Evolutionary conservation across 352 stramenopile genomes (phyloP).

Genomic region (Bremia lactucae): DNA sequence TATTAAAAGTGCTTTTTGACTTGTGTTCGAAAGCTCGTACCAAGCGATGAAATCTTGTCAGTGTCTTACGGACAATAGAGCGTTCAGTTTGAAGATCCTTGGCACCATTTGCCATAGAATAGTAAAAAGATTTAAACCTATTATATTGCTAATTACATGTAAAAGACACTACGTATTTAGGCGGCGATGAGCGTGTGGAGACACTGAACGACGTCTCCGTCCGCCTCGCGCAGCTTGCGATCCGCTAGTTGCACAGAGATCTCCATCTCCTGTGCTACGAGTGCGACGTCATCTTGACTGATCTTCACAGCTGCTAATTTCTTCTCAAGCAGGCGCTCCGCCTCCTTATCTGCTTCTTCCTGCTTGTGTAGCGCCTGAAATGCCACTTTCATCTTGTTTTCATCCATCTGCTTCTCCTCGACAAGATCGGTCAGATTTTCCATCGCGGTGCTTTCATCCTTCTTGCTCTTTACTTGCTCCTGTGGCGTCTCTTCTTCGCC

Average conservation of each 20-base stretch:
- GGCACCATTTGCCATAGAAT: too few species aligned
- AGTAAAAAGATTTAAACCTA: too few species aligned
- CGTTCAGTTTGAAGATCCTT: too few species aligned
- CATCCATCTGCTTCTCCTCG: constrained; percentile 83
- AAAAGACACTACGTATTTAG: constrained; percentile 10
- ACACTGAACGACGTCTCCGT: constrained; percentile 61
- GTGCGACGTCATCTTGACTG: constrained; percentile 68
- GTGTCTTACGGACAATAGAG: constrained; percentile 50
- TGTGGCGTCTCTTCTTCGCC: constrained; percentile 45
- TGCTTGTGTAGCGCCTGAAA: constrained; percentile 68
- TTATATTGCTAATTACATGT: too few species aligned
- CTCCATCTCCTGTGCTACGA: constrained; percentile 74
- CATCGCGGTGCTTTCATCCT: constrained; percentile 72
- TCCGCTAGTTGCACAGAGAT: constrained; percentile 61
- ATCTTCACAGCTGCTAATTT: constrained; percentile 73
- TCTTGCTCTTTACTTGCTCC: constrained; percentile 60
- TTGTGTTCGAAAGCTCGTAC: too few species aligned
- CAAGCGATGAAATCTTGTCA: constrained; percentile 52
- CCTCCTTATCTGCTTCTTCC: constrained; percentile 77
- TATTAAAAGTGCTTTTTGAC: too few species aligned
- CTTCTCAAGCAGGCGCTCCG: constrained; percentile 66
- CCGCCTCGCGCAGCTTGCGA: constrained; percentile 72
- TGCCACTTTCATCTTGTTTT: constrained; percentile 81
- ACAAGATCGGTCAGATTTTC: constrained; percentile 79
- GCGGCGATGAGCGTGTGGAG: constrained; percentile 43